phyloP scores from a whole-genome alignment of 139 green algal species.

The Limnomonas spitsbergensis region DNA sequence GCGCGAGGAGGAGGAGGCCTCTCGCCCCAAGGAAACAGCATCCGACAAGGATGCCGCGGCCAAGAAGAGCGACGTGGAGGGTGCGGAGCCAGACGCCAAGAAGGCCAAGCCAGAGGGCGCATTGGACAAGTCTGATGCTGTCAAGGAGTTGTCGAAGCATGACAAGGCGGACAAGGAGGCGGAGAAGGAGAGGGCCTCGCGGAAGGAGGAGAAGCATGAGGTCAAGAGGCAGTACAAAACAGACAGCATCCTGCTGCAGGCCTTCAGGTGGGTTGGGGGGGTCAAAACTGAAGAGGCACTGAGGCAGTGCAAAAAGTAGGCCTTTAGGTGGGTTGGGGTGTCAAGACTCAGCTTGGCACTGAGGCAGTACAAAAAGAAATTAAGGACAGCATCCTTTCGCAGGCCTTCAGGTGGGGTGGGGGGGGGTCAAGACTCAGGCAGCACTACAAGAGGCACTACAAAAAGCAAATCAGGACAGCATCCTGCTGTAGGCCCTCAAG shows the following conservation, averaged over 20 bases:
- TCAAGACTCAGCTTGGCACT: no score
- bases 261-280: constrained; percentile 35
- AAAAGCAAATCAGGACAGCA: constrained; percentile 18
- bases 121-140: background rate
- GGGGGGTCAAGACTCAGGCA: no score
- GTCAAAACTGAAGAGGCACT: background rate
- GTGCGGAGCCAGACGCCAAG: background rate
- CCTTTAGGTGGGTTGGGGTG: no score
- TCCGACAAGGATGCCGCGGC: background rate
- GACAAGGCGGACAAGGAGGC: constrained; percentile 19
- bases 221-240: background rate
- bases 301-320: background rate
- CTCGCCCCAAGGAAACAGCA: constrained; percentile 13
- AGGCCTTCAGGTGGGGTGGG: no score
- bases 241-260: constrained; percentile 30
- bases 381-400: no score
- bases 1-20: constrained; percentile 18
- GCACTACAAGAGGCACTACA: background rate
- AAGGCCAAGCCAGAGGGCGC: constrained; percentile 13
- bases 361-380: no score
- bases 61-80: background rate
- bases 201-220: constrained; percentile 8
- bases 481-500: constrained; percentile 41
- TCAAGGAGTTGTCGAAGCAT: background rate
- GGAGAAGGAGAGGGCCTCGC: constrained; percentile 13